phyloP scores from a whole-genome alignment of 164 flowering plant species.

The Annona cherimola region DNA sequence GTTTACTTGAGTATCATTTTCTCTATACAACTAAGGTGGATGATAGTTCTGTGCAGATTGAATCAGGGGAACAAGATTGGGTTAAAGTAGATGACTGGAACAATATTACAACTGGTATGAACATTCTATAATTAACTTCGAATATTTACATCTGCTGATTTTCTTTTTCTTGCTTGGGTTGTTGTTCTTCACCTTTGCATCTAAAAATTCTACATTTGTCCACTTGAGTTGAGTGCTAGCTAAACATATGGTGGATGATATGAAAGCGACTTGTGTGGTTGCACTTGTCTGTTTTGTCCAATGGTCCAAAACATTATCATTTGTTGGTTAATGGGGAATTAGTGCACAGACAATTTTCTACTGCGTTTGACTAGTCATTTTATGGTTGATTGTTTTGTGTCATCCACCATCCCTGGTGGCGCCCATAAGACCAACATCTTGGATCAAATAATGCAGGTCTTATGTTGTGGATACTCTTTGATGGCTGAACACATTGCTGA shows the following conservation, averaged over 20 bases:
- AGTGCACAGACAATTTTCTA: background rate
- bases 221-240: background rate
- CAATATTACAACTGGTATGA: conserved; percentile 47
- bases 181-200: background rate
- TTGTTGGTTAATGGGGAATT: background rate
- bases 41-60: conserved; percentile 38
- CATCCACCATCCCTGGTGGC: background rate
- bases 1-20: background rate
- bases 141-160: background rate
- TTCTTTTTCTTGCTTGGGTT: background rate
- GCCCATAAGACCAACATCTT: background rate
- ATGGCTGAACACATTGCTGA: background rate
- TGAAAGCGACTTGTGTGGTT: background rate
- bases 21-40: background rate
- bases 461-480: background rate
- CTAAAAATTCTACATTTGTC: background rate
- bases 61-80: conserved; percentile 49
- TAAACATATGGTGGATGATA: background rate
- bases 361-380: background rate
- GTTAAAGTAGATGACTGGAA: conserved; percentile 74
- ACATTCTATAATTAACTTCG: background rate
- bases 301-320: background rate
- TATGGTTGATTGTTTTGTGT: background rate
- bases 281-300: background rate
- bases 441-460: background rate